A percentile compares a stretch with the other conserved stretches of the same genome.
phyloP scores from a whole-genome alignment of 108 stramenopile species.

The Licmophora abbreviata region DNA sequence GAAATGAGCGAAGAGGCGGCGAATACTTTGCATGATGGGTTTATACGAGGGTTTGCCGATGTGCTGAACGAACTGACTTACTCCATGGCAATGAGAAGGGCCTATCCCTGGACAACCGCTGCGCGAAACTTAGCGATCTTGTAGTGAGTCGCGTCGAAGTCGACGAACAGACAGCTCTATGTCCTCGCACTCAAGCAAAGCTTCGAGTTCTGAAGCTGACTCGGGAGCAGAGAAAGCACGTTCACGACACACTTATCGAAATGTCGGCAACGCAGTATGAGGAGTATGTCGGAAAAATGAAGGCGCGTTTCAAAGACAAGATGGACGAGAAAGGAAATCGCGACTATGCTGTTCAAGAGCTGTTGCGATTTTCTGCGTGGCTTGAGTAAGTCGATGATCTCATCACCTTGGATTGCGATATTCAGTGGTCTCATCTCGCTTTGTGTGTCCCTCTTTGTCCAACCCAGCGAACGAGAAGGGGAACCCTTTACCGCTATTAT shows the following conservation, averaged over 20 bases:
- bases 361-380: constrained; percentile 60
- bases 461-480: constrained; percentile 33
- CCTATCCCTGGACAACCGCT: constrained; percentile 32
- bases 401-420: not conserved
- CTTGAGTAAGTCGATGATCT: constrained; percentile 21
- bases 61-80: constrained; percentile 3
- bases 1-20: constrained; percentile 70
- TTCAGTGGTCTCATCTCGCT: not conserved
- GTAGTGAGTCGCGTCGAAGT: constrained; percentile 51
- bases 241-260: constrained; percentile 34
- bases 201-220: constrained; percentile 59
- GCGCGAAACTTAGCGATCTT: not conserved
- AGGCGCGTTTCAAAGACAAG: constrained; percentile 15
- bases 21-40: constrained; percentile 56
- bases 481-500: constrained; percentile 78
- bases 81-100: constrained; percentile 36
- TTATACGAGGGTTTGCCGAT: constrained; percentile 39
- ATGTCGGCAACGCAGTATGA: constrained; percentile 4
- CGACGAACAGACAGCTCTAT: constrained; percentile 49
- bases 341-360: constrained; percentile 16
- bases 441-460: not conserved
- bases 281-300: constrained; percentile 3
- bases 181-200: constrained; percentile 49
- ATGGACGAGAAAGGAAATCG: constrained; percentile 8
- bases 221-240: constrained; percentile 38